Base-by-base conservation (phyloP, 2,329 filamentous ascomycete species). In the Ceratocystis eucalypticola region DNA sequence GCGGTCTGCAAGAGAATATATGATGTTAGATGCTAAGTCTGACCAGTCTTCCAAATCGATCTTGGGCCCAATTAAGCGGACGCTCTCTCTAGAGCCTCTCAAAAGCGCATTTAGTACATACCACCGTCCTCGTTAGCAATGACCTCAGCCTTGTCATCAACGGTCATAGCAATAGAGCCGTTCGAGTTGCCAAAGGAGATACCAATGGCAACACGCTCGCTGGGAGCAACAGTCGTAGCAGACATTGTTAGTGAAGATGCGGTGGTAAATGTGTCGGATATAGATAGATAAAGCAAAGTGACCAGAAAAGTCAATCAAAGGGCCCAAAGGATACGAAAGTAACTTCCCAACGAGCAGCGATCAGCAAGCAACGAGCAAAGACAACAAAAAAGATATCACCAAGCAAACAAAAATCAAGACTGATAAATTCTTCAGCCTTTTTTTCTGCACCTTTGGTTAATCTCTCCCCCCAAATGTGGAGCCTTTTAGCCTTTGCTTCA, bases 91-190 rank as follows among this genome's bases (percentile, higher is more conserved):
- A 28, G 22, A 12, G 12, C 44, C 25, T 4, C 44, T 25, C 20
- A 33, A 10, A 28, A 7, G 17, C 17, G 22, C 61, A 5, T 10
- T 41, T 0, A n/a, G 44, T 59, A 78, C 85, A 74, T 76, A 91
- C 90, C 90, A 82, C 94, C 94, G 75, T 97, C 94, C 80, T 97
- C 94, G 79, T 99, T 97, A 74, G 94, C 94, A 79, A 99, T 97
- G 70, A 99, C 93, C 76, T 96, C 91, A 70, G 91, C 88, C 81
- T 95, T 96, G 77, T 95, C 93, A 74, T 97, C 93, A 69, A 87
- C 84, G 61, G 92, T 96, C 76, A 87, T 91, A 72, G 93, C 93
- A 78, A 99, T 96, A 69, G 91, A 96, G 80, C 91, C 95, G 86
- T 96, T 96, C 69, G 91, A 92, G 81, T 97, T 99, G 79, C 94